Percentiles rank a stretch among this genome's conserved stretches.
Evolutionary conservation across 352 stramenopile genomes (phyloP).

Genomic region (Bremia lactucae): DNA sequence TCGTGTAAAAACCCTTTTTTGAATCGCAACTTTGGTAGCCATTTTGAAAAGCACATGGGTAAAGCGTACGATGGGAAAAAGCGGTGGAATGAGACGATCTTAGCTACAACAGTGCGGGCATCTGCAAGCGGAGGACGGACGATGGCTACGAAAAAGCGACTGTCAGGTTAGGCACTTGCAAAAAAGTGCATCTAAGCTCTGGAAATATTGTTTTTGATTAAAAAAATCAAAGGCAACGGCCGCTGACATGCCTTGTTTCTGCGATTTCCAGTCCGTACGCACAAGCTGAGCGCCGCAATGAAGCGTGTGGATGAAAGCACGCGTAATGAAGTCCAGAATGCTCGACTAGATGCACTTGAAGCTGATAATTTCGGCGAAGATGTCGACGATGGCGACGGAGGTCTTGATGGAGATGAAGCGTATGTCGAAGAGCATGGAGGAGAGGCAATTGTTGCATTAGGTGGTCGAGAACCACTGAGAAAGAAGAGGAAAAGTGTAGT

Average conservation of each 20-base stretch:
- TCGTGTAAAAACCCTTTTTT: no score
- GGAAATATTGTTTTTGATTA: constrained; percentile 2
- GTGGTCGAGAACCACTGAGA: constrained; percentile 6
- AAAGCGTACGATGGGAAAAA: constrained; percentile 76
- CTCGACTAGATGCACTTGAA: constrained; percentile 80
- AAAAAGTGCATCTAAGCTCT: no score
- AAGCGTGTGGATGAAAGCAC: constrained; percentile 74
- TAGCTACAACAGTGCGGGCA: constrained; percentile 28
- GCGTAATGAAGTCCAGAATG: constrained; percentile 71
- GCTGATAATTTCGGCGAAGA: constrained; percentile 83
- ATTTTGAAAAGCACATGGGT: constrained; percentile 32
- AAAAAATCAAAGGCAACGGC: no score
- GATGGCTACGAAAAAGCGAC: constrained; percentile 36
- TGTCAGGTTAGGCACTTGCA: no score
- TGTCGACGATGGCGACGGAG: constrained; percentile 35
- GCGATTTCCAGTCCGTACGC: constrained; percentile 37
- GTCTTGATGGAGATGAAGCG: constrained; percentile 25
- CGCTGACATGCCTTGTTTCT: constrained; percentile 7
- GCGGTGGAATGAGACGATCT: constrained; percentile 76
- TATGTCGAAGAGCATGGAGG: constrained; percentile 66
- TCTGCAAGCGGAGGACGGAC: constrained; percentile 3
- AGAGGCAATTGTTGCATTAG: constrained; percentile 2
- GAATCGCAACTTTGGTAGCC: constrained; percentile 8
- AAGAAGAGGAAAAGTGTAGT: constrained; percentile 30
- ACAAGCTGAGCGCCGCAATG: constrained; percentile 78